Base-by-base conservation (phyloP, 2,329 filamentous ascomycete species). In the Clarireedia paspali region DNA sequence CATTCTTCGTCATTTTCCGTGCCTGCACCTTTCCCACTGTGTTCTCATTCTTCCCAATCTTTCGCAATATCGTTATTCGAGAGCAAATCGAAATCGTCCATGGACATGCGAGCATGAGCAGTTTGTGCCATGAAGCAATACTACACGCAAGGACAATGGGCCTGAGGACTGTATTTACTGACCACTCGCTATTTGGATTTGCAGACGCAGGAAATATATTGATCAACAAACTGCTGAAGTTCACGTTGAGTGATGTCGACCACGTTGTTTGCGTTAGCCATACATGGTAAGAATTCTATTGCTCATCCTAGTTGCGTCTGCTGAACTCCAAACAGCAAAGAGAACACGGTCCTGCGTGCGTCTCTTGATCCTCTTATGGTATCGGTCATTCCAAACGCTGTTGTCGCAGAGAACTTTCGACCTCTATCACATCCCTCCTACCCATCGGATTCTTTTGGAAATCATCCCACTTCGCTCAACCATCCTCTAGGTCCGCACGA, bases 181-280 rank as follows among this genome's bases (percentile, higher is more conserved):
- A 99, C 67, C 94, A 99, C 72, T 96, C 91, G 42, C 78, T 99
- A 3, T 97, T 97, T 74, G 94, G 94, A 1, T 99, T 99, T 67
- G 94, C 92, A 47, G 95, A 99, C 72, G 91, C 94, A 0, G 90
- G 84, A 1, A 97, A 92, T 62, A 99, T 99, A 61, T 77, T 99
- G 57, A 95, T 92, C 34, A 99, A 99, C 70, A 99, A 99, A 74
- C 77, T 99, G 40, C 79, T 99, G 55, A 99, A 99, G 70, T 99
- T 99, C 68, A 92, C 84, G 0, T 71, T 99, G 61, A 97, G 92
- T 70, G 94, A 99, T 69, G 91, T 99, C 14, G 94, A 97, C 68
- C 94, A 99, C 77, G 91, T 95, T 59, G 95, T 99, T 47, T 99
- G 94, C 67, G 94, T 99, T 66, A 96, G 91, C 72, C 91, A 99